Percentiles rank a stretch among this genome's conserved stretches.
Evolutionary conservation across 768 basidiomycete species (phyloP).

Genomic region (Suillus subalutaceus): DNA sequence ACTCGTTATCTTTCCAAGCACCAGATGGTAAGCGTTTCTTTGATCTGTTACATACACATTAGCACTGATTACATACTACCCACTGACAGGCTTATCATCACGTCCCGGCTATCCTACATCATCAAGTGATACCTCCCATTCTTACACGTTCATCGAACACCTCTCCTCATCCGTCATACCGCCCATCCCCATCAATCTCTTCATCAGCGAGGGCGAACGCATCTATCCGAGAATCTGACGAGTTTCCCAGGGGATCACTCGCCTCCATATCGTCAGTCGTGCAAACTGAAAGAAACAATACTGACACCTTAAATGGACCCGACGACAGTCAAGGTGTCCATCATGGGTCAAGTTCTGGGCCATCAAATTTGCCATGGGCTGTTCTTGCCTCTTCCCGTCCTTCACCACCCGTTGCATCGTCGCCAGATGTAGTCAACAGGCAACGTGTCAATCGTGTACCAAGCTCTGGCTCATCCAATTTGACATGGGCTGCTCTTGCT

Average conservation of each 20-base stretch:
- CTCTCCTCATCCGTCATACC: slow-evolving; percentile 25
- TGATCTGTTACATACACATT: slow-evolving; percentile 3
- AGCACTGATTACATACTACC: slow-evolving; percentile 3
- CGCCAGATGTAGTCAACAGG: not conserved
- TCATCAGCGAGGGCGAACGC: slow-evolving; percentile 14
- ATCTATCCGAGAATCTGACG: not conserved
- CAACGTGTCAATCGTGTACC: not conserved
- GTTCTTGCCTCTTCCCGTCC: not conserved
- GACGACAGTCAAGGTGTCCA: not conserved
- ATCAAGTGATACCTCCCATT: slow-evolving; percentile 1
- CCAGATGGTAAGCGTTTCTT: slow-evolving; percentile 1
- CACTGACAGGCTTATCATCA: slow-evolving; percentile 7
- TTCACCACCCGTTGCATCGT: not conserved
- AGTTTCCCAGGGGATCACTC: not conserved
- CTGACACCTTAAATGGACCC: not conserved
- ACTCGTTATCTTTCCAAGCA: slow-evolving; percentile 3
- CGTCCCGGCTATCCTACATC: slow-evolving; percentile 5
- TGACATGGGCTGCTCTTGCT: not conserved
- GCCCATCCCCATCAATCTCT: slow-evolving; percentile 12
- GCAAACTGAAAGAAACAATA: slow-evolving; percentile 3
- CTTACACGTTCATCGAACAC: slow-evolving; percentile 1
- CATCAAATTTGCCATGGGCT: slow-evolving; percentile 1
- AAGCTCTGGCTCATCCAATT: not conserved
- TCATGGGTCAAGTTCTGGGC: not conserved
- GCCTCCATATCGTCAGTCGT: not conserved